Evolutionary conservation across 2,329 filamentous ascomycete species (phyloP), one percentile per base, ranked within the genome.

Genomic region (Triangularia verruculosa): DNA sequence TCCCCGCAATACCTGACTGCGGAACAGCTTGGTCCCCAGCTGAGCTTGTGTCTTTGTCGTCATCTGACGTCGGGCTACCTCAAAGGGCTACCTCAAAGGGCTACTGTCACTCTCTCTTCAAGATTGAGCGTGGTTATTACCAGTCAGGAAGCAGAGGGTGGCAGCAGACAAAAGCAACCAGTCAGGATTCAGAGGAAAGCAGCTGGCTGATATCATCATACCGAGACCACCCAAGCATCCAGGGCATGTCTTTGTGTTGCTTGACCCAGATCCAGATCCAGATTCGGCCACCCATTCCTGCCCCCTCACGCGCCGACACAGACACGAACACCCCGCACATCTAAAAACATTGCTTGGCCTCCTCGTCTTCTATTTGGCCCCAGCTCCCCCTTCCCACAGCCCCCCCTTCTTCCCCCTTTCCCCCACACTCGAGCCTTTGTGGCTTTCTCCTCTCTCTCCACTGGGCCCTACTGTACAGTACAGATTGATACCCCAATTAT

Each of bases 311-410:
- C 32, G 39, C 32, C 17, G 34, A 58, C 32, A 47, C 32, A 27
- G 22, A 58, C 56, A 58, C 56, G 24, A n/a, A 61, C 67, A 61
- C 69, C 70, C 69, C 69, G 69, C 64, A 69, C 17, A 47, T 39
- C 15, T 39, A 39, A 71, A 67, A 63, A 62, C 57, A 59, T 61
- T 70, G 70, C 71, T 71, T 71, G 69, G 69, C 66, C 69, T 70
- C 68, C 67, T 69, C 57, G 39, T 72, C 72, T 65, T 72, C 70
- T 70, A 73, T 67, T 68, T 68, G 65, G 67, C 65, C 61, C 60
- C 58, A 34, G 57, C 56, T 39, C 59, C 61, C 61, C 57, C 55
- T 67, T 56, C 61, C 64, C 65, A 53, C 60, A 25, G 58, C 51
- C 58, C 64, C 62, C 64, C 61, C 47, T 47, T 54, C 66, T 61